Percentiles rank a stretch among this genome's conserved stretches.
Evolutionary conservation across 768 basidiomycete species (phyloP).

Genomic region (Lactarius hengduanensis): DNA sequence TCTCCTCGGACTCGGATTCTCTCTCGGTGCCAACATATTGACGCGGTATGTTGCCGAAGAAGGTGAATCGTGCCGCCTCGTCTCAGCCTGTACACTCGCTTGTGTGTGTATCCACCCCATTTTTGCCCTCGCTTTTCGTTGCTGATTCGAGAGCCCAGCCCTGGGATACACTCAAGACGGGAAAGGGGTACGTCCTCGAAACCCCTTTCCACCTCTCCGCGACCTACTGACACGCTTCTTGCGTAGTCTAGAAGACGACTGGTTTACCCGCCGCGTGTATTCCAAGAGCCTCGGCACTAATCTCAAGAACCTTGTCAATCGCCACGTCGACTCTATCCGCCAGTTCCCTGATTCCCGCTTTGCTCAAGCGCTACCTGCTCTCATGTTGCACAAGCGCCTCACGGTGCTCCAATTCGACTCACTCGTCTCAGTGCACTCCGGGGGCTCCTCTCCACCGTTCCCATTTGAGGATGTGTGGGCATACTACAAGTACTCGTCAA

Average conservation of each 20-base stretch:
- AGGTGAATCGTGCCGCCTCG: slow-evolving; percentile 59
- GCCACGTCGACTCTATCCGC: slow-evolving; percentile 48
- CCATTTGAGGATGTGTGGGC: slow-evolving; percentile 47
- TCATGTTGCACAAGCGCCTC: slow-evolving; percentile 49
- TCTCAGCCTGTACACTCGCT: slow-evolving; percentile 64
- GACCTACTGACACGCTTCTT: neutral
- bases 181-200: slow-evolving; percentile 32
- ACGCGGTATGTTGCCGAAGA: slow-evolving; percentile 89
- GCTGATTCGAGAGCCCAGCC: slow-evolving; percentile 37
- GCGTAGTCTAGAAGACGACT: slow-evolving; percentile 53
- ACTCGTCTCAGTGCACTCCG: slow-evolving; percentile 61
- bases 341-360: slow-evolving; percentile 51
- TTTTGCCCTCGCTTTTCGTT: slow-evolving; percentile 21
- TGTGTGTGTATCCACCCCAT: slow-evolving; percentile 53
- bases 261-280: slow-evolving; percentile 62
- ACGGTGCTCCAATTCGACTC: slow-evolving; percentile 60
- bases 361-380: slow-evolving; percentile 45
- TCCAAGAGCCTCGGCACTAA: slow-evolving; percentile 80
- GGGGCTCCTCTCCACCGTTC: slow-evolving; percentile 54
- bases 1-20: slow-evolving; percentile 86
- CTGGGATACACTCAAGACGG: slow-evolving; percentile 45
- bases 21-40: slow-evolving; percentile 88
- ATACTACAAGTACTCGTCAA: slow-evolving; percentile 57
- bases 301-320: slow-evolving; percentile 55
- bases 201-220: slow-evolving; percentile 12